Percentiles rank a stretch among this genome's conserved stretches.
Evolutionary conservation across 306 rosid genomes (phyloP).

Genomic region (Elaeagnus macrophylla): DNA sequence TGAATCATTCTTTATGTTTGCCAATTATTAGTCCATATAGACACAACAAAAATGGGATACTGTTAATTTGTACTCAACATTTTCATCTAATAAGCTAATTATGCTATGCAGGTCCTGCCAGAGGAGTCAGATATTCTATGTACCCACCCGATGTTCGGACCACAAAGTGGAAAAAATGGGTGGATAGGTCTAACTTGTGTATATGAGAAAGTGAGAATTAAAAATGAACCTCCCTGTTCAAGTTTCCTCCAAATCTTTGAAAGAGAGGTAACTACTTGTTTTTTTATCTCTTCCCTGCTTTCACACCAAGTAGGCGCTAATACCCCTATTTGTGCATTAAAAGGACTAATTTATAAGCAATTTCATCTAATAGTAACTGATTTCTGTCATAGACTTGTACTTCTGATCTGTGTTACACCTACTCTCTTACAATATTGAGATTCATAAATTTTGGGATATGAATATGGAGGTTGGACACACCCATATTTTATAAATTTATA

Average conservation of each 20-base stretch:
- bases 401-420: too few species aligned
- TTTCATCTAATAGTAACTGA: not conserved
- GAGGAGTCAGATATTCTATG: conserved; percentile 48
- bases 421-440: too few species aligned
- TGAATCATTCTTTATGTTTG: too few species aligned
- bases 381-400: too few species aligned
- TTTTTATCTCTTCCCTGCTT: not conserved
- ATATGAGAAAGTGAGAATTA: conserved; percentile 51
- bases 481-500: too few species aligned
- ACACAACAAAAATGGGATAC: too few species aligned
- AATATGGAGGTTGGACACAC: too few species aligned
- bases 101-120: conserved; percentile 32
- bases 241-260: conserved; percentile 44
- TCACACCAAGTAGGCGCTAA: not conserved
- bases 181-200: conserved; percentile 46
- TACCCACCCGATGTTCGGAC: conserved; percentile 73
- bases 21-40: too few species aligned
- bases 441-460: too few species aligned
- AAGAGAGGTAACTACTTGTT: conserved; percentile 28
- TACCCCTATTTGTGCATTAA: not conserved
- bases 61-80: not conserved
- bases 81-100: not conserved
- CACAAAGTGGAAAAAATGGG: conserved; percentile 49
- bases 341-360: not conserved
- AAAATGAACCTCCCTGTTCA: conserved; percentile 42